Percentiles rank a stretch among this genome's conserved stretches.
Evolutionary conservation across 106 monocot species (phyloP).

Genomic region (Ottelia alismoides): DNA sequence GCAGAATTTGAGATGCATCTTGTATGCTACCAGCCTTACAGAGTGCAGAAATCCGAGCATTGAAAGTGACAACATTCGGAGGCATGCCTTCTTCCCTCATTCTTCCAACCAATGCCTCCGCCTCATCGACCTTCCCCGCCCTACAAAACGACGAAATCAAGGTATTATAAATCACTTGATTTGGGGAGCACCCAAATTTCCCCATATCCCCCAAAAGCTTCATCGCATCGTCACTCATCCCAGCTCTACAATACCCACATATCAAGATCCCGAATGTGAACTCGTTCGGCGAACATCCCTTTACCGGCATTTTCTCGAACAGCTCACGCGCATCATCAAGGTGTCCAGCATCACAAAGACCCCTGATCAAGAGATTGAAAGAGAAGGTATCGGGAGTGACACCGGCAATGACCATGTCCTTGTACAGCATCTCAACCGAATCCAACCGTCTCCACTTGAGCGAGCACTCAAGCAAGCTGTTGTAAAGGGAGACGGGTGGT

Average conservation of each 20-base stretch:
- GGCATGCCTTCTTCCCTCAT: conserved; percentile 46
- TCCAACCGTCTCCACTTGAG: conserved; percentile 22
- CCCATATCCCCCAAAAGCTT: conserved; percentile 58
- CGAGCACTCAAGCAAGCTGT: conserved; percentile 35
- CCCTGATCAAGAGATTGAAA: conserved; percentile 46
- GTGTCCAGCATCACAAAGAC: conserved; percentile 46
- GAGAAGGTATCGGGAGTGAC: conserved; percentile 45
- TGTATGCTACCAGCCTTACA: conserved; percentile 57
- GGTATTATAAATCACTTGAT: conserved; percentile 67
- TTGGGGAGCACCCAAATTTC: conserved; percentile 21
- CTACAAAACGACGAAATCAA: conserved; percentile 63
- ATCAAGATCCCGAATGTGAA: conserved; percentile 75
- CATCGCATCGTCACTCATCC: conserved; percentile 23
- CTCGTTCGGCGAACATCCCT: conserved; percentile 44
- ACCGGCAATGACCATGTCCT: conserved; percentile 47
- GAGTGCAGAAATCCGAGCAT: conserved; percentile 72
- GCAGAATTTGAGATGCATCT: conserved; percentile 61
- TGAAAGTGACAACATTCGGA: conserved; percentile 91
- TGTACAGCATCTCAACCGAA: conserved; percentile 44
- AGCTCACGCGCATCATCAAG: conserved; percentile 41
- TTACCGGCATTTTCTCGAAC: conserved; percentile 73
- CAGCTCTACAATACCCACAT: conserved; percentile 50
- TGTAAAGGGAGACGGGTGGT: conserved; percentile 38
- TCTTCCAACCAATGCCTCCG: conserved; percentile 59
- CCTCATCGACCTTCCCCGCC: conserved; percentile 46